Evolutionary conservation across 305 asterid species (phyloP), one percentile per base, ranked within the genome.

Genomic region (Ilex paraguariensis): DNA sequence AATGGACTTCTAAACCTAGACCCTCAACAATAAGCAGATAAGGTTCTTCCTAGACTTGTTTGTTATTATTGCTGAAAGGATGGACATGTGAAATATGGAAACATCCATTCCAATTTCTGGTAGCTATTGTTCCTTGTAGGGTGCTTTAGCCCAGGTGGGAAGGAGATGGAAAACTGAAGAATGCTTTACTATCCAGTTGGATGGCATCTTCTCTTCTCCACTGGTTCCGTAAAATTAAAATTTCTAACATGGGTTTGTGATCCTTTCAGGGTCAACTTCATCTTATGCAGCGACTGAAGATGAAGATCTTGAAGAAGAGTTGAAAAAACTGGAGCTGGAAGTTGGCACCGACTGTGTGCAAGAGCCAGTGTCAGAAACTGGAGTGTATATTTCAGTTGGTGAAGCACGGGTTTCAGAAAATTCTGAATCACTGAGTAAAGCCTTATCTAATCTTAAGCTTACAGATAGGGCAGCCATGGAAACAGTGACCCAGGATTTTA

Each of bases 281-380:
- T 72, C 75, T 57, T 59, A 54, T 68, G 72, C 73, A 48, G 83
- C 68, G 59, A 67, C 70, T 53, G 79, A 76, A 52, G 97, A 85
- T 59, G 91, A 83, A 70, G 95, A 82, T 61, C 48, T 87, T 39
- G 96, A 85, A 79, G 82, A 76, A 63, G 96, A 90, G 77, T 77
- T 87, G 40, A 70, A 67, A 56, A 51, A 74, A 65, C 83, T 87
- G 73, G 85, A 84, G 82, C 66, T 69, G 64, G 88, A 84, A 61
- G 65, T 85, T 31, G 55, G 44, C 54, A 62, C 66, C 50, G 83
- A 64, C 61, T 61, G 48, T 15, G 65, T 60, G 28, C 59, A 66
- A 57, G 74, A 46, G 50, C 71, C 80, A 51, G 54, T 21, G 12
- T 10, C 40, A 2, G 31, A 56, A 56, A 40, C 10, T 31, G 73